Conservation (phyloP, 345 rosid species). For the Eucalyptus cloeziana region DNA sequence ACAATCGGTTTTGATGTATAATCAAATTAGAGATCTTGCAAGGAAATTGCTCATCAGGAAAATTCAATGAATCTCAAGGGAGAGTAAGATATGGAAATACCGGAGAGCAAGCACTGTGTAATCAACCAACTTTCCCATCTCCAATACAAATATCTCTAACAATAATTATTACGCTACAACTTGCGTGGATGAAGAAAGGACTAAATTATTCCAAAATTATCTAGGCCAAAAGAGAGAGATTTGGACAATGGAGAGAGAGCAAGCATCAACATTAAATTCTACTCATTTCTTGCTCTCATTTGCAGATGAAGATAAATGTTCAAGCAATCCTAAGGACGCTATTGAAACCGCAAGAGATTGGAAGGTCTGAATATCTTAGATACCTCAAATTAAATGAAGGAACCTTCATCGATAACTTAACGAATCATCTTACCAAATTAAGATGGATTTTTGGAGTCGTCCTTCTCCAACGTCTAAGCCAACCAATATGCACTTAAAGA, state of each 20-base stretch:
- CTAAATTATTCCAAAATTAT: background rate
- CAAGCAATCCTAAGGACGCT: background rate
- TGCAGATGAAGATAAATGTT: background rate
- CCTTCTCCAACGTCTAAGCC: background rate
- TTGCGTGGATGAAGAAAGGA: background rate
- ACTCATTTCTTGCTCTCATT: background rate
- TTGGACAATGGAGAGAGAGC: background rate
- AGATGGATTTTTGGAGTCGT: background rate
- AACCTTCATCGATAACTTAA: background rate
- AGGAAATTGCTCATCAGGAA: background rate
- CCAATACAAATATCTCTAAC: background rate
- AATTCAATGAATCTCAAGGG: background rate
- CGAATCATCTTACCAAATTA: background rate
- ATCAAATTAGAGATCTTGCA: background rate
- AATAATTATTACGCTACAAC: background rate
- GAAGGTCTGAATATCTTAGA: background rate
- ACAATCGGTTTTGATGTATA: background rate
- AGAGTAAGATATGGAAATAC: background rate
- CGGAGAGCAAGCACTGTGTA: background rate
- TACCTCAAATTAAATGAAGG: background rate
- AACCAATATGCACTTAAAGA: background rate
- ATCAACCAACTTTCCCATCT: background rate
- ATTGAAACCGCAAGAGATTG: background rate
- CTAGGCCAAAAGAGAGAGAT: background rate
- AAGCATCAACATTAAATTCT: background rate